Evolutionary conservation across 1,284 basidiomycete genomes (phyloP).

Genomic region (Cutaneotrichosporon spelunceum): DNA sequence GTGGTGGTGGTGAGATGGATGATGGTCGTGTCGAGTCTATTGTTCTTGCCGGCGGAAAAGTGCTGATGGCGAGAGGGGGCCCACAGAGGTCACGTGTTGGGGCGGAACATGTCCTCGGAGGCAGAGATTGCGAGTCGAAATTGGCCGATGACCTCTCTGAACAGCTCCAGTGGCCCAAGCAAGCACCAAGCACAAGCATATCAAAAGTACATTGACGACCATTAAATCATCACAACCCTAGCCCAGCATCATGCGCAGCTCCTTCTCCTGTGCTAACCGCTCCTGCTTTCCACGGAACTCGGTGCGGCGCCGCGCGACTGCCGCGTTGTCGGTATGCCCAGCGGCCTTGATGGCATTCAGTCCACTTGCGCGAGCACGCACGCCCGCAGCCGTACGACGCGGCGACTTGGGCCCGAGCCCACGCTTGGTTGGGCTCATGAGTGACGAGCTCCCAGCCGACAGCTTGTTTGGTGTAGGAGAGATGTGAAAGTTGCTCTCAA

Average conservation of each 20-base stretch:
- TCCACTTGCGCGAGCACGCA: slow-evolving; percentile 12
- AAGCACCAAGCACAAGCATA: slow-evolving; percentile 1
- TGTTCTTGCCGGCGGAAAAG: background rate
- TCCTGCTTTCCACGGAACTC: slow-evolving; percentile 40
- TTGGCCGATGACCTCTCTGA: too few relatives aligned
- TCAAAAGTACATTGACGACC: background rate
- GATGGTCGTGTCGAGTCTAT: background rate
- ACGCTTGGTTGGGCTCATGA: slow-evolving; percentile 8
- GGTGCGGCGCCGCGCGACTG: slow-evolving; percentile 31
- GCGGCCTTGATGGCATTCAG: slow-evolving; percentile 10
- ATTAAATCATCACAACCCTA: background rate
- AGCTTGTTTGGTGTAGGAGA: slow-evolving; percentile 4
- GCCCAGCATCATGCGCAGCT: slow-evolving; percentile 41
- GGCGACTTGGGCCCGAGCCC: slow-evolving; percentile 8
- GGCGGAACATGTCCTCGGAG: background rate
- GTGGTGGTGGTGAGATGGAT: slow-evolving; percentile 1
- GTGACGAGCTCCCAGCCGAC: background rate
- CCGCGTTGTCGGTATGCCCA: slow-evolving; percentile 23
- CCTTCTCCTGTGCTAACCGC: slow-evolving; percentile 37
- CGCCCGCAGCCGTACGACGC: background rate
- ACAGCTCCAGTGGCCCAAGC: too few relatives aligned
- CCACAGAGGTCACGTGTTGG: background rate
- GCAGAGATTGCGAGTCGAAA: too few relatives aligned
- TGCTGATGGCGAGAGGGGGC: background rate
- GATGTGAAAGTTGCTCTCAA: slow-evolving; percentile 24